Evolutionary conservation across 2,329 filamentous ascomycete genomes (phyloP), one percentile per base, ranked within the genome.

Genomic region (Periconia digitata): DNA sequence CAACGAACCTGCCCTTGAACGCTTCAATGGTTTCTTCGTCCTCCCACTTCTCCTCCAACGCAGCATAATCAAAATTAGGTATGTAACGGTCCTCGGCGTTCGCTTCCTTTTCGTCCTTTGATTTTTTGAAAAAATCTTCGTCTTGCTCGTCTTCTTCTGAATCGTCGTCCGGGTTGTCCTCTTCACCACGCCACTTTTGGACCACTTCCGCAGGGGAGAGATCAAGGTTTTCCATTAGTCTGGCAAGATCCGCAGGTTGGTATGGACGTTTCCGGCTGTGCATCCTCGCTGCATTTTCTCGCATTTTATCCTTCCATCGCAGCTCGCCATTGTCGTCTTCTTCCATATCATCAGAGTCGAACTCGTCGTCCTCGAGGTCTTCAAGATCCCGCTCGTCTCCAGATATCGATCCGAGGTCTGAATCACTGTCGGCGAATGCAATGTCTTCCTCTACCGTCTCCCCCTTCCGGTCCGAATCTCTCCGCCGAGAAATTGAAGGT

Each of bases 351-450:
- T 83, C 79, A 0, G 77, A 78, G 40, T 81, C 79, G 2, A 79
- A 56, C 23, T 80, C 77, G 49, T 79, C 78, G 17, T 82, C 52
- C 40, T 64, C 64, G 10, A 60, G 49, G 3, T 64, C 64, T 10
- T 66, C 61, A 8, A 60, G 40, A 35, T 69, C 64, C 2, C 45
- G 56, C 23, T 69, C 80, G 7, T 83, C 81, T 8, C 75, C 79
- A 8, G 90, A 95, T 54, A 96, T 73, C 3, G 92, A 96, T 6
- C 94, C 94, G 4, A 99, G 79, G 67, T 99, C 95, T 0, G 94
- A 99, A 70, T 99, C 95, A 64, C 90, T 96, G 64, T 99, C 94
- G 13, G 94, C 94, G 75, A 96, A 99, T 1, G 85, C 90, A 48
- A 97, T 63, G 46, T 96, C 90, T 32, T 32, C n/a, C 23, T 85